Evolutionary conservation across 2,329 filamentous ascomycete species (phyloP), one percentile per base, ranked within the genome.

Genomic region (Sporothrix inflata): DNA sequence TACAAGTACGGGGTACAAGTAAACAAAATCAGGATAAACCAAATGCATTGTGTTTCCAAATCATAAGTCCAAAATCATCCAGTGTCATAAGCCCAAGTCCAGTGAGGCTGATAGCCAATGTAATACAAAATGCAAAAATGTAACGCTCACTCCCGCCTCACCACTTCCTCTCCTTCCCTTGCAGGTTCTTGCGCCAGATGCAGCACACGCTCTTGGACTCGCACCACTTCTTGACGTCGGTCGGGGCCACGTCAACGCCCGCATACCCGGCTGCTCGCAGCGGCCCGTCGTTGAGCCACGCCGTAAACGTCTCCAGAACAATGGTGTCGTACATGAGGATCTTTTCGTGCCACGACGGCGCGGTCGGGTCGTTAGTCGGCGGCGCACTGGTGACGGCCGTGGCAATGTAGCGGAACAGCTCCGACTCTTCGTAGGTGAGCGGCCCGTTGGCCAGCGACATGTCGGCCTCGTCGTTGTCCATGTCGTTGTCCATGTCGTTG

Each of bases 311-410:
- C 81, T 98, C 95, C 0, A 98, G 81, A 1, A 96, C 86, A 57
- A 99, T 91, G 0, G 95, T 94, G 77, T 98, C 94, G 79, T 97
- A 98, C 79, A 98, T 88, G 6, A 98, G 84, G 63, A 99, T 98
- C 82, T 94, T 97, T 81, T 98, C 94, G 76, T 97, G 86, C 93
- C 94, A 98, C 1, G 89, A 94, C 16, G 89, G 89, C 2, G 85
- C 79, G 7, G 75, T 74, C 0, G 85, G 81, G 75, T 90, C 83
- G 4, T 77, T 83, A 0, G 86, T 84, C 14, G 83, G 83, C 3
- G 88, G 84, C 4, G 85, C 83, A 0, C 82, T 82, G 9, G 78
- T 86, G 11, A 91, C 82, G 0, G 88, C 89, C 51, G 82, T 81
- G 0, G 86, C 87, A 69, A 91, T 89, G 74, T 84, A 80, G 34